Base-by-base conservation (phyloP, 2,329 filamentous ascomycete species). In the Penicillium sp. region DNA sequence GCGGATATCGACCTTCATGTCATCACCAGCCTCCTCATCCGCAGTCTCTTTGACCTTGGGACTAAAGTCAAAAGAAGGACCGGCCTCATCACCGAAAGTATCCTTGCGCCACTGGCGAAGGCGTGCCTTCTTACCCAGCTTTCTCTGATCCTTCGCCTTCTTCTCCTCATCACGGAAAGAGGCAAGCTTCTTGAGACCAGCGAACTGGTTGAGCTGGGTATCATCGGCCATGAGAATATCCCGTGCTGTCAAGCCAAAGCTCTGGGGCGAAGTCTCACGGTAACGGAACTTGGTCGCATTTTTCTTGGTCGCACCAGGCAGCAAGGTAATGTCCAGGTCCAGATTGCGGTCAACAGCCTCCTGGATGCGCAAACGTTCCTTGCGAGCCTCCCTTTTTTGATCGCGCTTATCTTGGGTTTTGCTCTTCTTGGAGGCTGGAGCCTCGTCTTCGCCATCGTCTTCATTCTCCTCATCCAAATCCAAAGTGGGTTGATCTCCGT, bases 211-310 rank as follows among this genome's bases (percentile, higher is more conserved):
- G 61, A 99, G 84, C 51, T 88, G 86, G 45, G 85, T 80, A 76
- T 99, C 94, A 43, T 88, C 89, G 0, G 92, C 90, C 62, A 96
- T 91, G 31, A 99, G 83, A 65, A 99, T 97, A 74, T 99, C 94
- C 58, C 87, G 85, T 1, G 92, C 81, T 0, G 90, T 96, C 68
- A 99, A 85, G 55, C 94, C 94, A 70, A 96, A 99, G 12, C 89
- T 85, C 53, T 89, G 88, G 1, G 94, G 93, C 0, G 90, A 95
- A 2, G 93, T 96, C 71, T 97, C 92, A 68, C 94, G 90, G 79
- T 99, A 99, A 54, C 90, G 88, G 84, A 99, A 99, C 27, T 75
- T 70, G 26, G 77, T 77, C 44, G 76, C 73, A 48, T 76, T 76
- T 64, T 82, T 83, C 53, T 78, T 79, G 46, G 74, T 79, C n/a